phyloP scores from a whole-genome alignment of 202 grass and related monocot genomes.

The Dendrocalamus latiflorus region DNA sequence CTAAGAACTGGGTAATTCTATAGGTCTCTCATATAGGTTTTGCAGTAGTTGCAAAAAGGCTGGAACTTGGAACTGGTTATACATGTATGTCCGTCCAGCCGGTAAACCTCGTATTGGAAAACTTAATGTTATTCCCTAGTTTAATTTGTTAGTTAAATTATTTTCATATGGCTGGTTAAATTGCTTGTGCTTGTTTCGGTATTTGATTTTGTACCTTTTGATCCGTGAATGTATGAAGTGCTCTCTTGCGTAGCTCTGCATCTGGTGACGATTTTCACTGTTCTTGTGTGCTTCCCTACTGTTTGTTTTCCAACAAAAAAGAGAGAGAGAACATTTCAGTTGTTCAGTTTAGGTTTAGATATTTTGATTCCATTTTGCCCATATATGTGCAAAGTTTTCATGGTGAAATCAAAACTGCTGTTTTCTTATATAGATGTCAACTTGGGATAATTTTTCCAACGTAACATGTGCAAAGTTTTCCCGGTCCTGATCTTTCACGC shows the following conservation, averaged over 20 bases:
- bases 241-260: neutral
- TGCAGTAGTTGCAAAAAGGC: conserved; percentile 52
- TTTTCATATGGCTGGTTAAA: conserved; percentile 34
- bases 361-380: neutral
- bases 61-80: conserved; percentile 52
- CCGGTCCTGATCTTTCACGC: conserved; percentile 2
- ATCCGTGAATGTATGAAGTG: neutral
- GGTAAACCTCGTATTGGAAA: conserved; percentile 50
- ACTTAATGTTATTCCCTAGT: conserved; percentile 41
- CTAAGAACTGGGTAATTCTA: conserved; percentile 43
- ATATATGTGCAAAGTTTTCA: too few species aligned
- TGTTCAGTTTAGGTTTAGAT: neutral
- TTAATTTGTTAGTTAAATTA: conserved; percentile 31
- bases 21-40: conserved; percentile 58
- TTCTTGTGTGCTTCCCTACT: neutral
- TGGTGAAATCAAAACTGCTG: too few species aligned
- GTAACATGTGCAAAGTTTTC: neutral
- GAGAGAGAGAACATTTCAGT: neutral
- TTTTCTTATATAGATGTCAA: neutral
- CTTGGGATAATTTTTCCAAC: neutral
- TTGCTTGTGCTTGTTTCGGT: neutral
- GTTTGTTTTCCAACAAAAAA: neutral
- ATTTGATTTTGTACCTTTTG: neutral
- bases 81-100: conserved; percentile 53
- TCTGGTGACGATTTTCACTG: neutral